Evolutionary conservation across 495 filamentous ascomycete species (phyloP).

Genomic region (Entonaema liquescens): DNA sequence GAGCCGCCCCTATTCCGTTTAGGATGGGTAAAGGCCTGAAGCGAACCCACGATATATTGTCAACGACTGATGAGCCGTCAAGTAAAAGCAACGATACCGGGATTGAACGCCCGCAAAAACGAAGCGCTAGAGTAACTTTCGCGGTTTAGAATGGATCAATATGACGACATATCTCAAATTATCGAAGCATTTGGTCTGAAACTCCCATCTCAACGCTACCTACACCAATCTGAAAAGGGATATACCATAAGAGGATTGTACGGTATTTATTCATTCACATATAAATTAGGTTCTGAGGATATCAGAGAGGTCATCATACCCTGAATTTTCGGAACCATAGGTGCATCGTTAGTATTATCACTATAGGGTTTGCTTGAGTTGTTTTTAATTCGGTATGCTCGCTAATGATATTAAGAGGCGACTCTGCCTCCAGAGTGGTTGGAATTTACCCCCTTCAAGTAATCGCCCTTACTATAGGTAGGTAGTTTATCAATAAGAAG

Average conservation of each 20-base stretch:
- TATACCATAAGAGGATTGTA: not conserved
- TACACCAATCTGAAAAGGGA: not conserved
- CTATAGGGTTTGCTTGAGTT: not conserved
- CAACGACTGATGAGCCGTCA: not conserved
- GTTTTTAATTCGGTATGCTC: not conserved
- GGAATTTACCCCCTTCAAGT: not conserved
- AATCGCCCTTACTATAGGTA: no score
- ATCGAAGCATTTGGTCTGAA: not conserved
- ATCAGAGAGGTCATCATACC: not conserved
- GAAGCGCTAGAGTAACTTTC: conserved; percentile 21
- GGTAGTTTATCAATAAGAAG: not conserved
- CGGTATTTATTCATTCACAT: conserved; percentile 6
- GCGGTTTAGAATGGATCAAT: not conserved
- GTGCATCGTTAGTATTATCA: not conserved
- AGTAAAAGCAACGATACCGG: not conserved
- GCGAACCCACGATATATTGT: conserved; percentile 14
- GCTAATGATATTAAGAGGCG: not conserved
- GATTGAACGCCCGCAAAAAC: conserved; percentile 8
- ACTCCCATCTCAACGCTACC: not conserved
- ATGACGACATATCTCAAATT: not conserved
- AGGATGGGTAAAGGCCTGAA: conserved; percentile 22
- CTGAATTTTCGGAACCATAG: not conserved
- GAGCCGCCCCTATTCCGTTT: not conserved
- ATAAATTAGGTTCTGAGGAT: no score
- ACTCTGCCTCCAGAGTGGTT: not conserved